A percentile compares a stretch with the other conserved stretches of the same genome.
Conservation (phyloP, 306 rosid species). For the Lagenaria siceraria region DNA sequence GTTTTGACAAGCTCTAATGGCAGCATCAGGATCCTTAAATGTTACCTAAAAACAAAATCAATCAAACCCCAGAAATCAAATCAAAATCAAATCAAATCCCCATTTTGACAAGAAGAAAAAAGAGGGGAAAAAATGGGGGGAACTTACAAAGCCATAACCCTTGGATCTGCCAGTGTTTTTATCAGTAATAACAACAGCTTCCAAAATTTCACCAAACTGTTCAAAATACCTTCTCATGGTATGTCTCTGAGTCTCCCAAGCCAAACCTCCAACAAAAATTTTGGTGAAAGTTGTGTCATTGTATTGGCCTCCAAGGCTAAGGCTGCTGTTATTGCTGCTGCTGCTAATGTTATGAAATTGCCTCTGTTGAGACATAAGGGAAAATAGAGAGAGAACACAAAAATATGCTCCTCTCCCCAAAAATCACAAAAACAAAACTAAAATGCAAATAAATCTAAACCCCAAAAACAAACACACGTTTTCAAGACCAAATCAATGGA, state of each 20-base stretch:
- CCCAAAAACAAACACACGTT: background rate
- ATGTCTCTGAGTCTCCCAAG: conserved; percentile 95
- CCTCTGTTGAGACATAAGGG: conserved; percentile 63
- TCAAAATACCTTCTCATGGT: conserved; percentile 86
- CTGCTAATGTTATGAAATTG: conserved; percentile 36
- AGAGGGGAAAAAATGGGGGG: background rate
- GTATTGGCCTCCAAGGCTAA: conserved; percentile 21
- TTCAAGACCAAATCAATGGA: conserved; percentile 10
- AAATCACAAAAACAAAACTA: background rate
- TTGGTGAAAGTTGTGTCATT: conserved; percentile 86
- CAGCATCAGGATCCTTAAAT: conserved; percentile 87
- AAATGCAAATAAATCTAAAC: background rate
- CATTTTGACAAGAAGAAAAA: background rate
- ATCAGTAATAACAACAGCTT: conserved; percentile 92
- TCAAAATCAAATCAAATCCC: background rate
- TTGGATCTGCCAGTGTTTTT: conserved; percentile 93
- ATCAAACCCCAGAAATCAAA: background rate
- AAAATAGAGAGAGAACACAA: background rate
- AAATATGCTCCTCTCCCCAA: conserved; percentile 6
- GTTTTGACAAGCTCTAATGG: conserved; percentile 83
- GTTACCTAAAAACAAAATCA: conserved; percentile 43
- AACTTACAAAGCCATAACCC: conserved; percentile 96
- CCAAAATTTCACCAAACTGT: conserved; percentile 89
- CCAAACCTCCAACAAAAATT: conserved; percentile 91
- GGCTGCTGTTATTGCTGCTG: background rate